Base-by-base conservation (phyloP, 148 eudicot species). In the Selenicereus undatus region DNA sequence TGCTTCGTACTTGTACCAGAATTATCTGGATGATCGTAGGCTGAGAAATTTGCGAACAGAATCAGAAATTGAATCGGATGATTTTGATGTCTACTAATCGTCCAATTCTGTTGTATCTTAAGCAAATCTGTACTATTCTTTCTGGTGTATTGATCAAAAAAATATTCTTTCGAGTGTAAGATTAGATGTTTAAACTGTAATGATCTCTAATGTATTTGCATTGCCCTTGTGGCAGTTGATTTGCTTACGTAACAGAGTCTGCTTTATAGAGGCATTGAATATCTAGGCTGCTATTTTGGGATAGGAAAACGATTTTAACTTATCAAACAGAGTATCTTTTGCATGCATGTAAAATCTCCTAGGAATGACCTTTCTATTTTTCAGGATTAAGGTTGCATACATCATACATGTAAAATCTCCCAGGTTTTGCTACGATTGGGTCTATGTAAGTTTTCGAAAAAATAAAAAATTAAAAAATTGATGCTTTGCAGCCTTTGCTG, bases 1-100 rank as follows among this genome's bases (percentile, higher is more conserved):
- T 39, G 78, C 71, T 24, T 84, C 91, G 6, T 89, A 89, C 54
- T 76, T 81, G 45, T 85, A 81, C 78, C 91, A 89, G 75, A 83
- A 81, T 43, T 85, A 82, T 80, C 56, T 85, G 42, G 89, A 89
- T 69, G 81, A 79, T 82, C 10, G 54, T 71, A 43, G 84, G 78
- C 21, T 30, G 27, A 22, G 12, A 26, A 56, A 66, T 26, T 27
- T 75, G 4, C 54, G 43, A 48, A 81, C 75, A 27, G 75, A 74
- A 66, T 30, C 27, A 80, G 73, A 76, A 51, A 43, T 16, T 11
- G 71, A 64, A 62, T 58, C 73, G 30, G 70, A 30, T 51, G n/a
- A 17, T 17, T 43, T 24, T 70, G 80, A 56, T 76, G 7, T n/a
- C 32, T 51, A 50, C n/a, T 76, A 70, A 77, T 82, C 73, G 16